Evolutionary conservation across 2,329 filamentous ascomycete species (phyloP), one percentile per base, ranked within the genome.

Genomic region (Colletotrichum euphorbiae): DNA sequence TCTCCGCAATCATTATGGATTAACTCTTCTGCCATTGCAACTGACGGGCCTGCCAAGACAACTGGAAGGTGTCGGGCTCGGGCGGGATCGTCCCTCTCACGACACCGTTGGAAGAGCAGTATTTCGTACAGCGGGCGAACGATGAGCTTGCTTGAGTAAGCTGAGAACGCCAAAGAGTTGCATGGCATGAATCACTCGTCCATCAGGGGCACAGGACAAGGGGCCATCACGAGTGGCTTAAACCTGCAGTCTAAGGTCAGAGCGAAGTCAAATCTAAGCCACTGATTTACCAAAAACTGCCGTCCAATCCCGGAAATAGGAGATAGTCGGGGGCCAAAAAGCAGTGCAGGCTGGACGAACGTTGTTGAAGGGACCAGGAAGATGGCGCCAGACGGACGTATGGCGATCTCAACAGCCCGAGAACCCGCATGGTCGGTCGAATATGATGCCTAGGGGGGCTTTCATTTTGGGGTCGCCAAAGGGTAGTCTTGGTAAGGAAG

Each of bases 181-280:
- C 17, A 31, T 38, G 52, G 50, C 65, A 58, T 36, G 52, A 58
- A 24, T 64, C 52, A 64, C 60, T 45, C 45, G 42, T n/a, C 33
- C 36, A 19, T 19, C 46, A 17, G 6, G 6, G 46, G 31, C 38
- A 15, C 38, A 19, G 21, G 45, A 19, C 24, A 43, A 38, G 42
- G 21, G 28, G 48, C n/a, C 9, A 43, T 60, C 54, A 65, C 46
- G 52, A 48, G 40, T 50, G 60, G 60, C 40, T 59, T 65, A 28
- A 19, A 9, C 7, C 38, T 52, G 51, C 45, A 38, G 42, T 33
- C 45, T 43, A 63, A 40, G 8, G 54, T 48, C 61, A 33, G 40
- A 38, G 42, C 38, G 31, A 52, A 42, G 51, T 46, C 43, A 28
- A 38, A 13, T 19, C 21, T 31, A 36, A 40, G 40, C 46, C 65